phyloP scores from a whole-genome alignment of 1,284 basidiomycete genomes.

The Sporisorium graminicola region DNA sequence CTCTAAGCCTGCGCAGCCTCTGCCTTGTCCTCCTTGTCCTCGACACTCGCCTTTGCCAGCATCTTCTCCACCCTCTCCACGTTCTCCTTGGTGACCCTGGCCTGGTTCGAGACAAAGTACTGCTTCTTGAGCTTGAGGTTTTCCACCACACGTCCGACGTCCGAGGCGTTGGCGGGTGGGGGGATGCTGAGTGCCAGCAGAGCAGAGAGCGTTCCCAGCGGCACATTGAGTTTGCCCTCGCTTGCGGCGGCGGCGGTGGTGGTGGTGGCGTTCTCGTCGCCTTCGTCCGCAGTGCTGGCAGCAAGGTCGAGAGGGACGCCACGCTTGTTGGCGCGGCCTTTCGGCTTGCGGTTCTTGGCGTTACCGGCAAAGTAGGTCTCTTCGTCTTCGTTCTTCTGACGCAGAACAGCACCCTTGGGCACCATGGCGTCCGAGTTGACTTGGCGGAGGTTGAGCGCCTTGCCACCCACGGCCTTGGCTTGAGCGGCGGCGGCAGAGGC shows the following conservation, averaged over 20 bases:
- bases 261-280: conserved; percentile 31
- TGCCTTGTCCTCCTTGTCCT: conserved; percentile 19
- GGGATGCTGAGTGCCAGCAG: conserved; percentile 90
- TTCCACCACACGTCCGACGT: conserved; percentile 86
- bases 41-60: conserved; percentile 45
- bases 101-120: conserved; percentile 84
- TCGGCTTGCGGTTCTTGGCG: conserved; percentile 78
- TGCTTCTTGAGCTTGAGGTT: conserved; percentile 93
- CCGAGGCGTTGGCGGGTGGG: conserved; percentile 82
- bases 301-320: conserved; percentile 53
- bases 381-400: conserved; percentile 81
- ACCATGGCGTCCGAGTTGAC: conserved; percentile 77
- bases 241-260: conserved; percentile 60
- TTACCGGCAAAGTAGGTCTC: conserved; percentile 84
- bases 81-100: conserved; percentile 71
- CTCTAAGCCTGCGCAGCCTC: conserved; percentile 8
- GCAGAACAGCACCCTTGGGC: conserved; percentile 78
- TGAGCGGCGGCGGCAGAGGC: conserved; percentile 73
- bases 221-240: conserved; percentile 78
- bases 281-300: conserved; percentile 2
- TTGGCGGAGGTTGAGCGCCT: conserved; percentile 85
- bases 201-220: conserved; percentile 86
- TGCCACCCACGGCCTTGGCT: conserved; percentile 71
- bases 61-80: conserved; percentile 64
- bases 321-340: conserved; percentile 56